Base-by-base conservation (phyloP, 2,329 filamentous ascomycete species). In the Aspergillus fijiensis region DNA sequence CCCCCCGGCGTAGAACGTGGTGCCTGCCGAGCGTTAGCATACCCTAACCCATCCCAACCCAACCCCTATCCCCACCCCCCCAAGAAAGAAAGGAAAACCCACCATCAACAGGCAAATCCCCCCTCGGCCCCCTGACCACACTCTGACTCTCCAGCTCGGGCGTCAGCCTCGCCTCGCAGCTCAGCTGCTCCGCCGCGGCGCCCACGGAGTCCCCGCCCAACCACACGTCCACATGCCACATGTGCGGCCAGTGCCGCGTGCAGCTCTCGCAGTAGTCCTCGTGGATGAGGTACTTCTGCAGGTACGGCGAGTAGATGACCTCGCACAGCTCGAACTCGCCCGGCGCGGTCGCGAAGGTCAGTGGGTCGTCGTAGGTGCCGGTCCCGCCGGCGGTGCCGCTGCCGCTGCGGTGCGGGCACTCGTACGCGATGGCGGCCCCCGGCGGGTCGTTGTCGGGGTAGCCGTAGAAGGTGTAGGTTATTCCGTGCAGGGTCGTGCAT, bases 241-340 rank as follows among this genome's bases (percentile, higher is more conserved):
- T 58, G 14, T 66, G 58, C 6, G 39, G 39, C 69, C 70, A 76
- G 42, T 75, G 63, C 23, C 21, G 58, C 49, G 55, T 59, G 65
- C 75, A 78, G 50, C 73, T 62, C 3, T 60, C 68, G 59, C 75
- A 78, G 33, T 61, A 66, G 53, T 77, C 76, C 61, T 78, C 71
- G 45, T 70, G 69, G 3, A 73, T 70, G 5, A 79, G 66, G 60
- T 81, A 81, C 66, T 82, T 82, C 56, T 71, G 72, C 31, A 79
- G 60, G 59, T 78, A 79, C 0, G 79, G 79, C n/a, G 72, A 64
- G 60, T 80, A 82, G 48, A 82, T 70, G 59, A 80, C 69, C 61
- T 81, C 79, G 70, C 80, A 82, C 23, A 66, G 55, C 0, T 68
- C 65, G 68, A 80, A 79, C 55, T 77, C 75, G 49, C 75, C 75